A percentile compares a stretch with the other conserved stretches of the same genome.
Evolutionary conservation across 208 protist genomes (phyloP).

Genomic region (Trypanosoma lewisi): DNA sequence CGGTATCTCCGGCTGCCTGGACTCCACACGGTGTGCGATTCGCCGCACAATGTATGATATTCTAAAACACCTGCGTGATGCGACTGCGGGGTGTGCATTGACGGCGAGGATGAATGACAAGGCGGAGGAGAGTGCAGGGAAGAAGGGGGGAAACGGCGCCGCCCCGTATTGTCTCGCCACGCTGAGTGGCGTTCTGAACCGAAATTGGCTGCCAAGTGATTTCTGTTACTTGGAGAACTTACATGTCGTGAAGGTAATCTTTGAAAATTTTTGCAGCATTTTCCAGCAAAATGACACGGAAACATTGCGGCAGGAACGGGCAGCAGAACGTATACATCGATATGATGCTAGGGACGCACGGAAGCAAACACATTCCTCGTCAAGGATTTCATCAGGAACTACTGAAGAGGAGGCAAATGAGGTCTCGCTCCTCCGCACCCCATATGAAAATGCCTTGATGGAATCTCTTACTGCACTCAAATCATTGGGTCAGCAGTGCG

Average conservation of each 20-base stretch:
- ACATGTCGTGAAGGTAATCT: slow-evolving; percentile 40
- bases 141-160: neutral
- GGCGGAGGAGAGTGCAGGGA: neutral
- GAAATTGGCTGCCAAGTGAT: slow-evolving; percentile 60
- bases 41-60: slow-evolving; percentile 34
- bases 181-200: slow-evolving; percentile 58
- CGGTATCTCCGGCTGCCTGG: slow-evolving; percentile 31
- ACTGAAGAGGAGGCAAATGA: slow-evolving; percentile 27
- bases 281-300: slow-evolving; percentile 29
- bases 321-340: slow-evolving; percentile 24
- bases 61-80: slow-evolving; percentile 13
- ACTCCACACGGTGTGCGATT: slow-evolving; percentile 19
- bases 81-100: slow-evolving; percentile 15
- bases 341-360: slow-evolving; percentile 1
- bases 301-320: slow-evolving; percentile 15
- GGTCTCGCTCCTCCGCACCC: slow-evolving; percentile 21
- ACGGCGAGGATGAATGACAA: neutral
- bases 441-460: slow-evolving; percentile 29
- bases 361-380: neutral
- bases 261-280: slow-evolving; percentile 53
- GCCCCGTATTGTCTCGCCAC: slow-evolving; percentile 23
- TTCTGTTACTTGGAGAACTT: slow-evolving; percentile 53
- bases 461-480: slow-evolving; percentile 40
- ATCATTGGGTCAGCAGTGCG: slow-evolving; percentile 42
- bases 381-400: neutral